Evolutionary conservation across 345 rosid species (phyloP).

Genomic region (Anastatica hierochuntica): DNA sequence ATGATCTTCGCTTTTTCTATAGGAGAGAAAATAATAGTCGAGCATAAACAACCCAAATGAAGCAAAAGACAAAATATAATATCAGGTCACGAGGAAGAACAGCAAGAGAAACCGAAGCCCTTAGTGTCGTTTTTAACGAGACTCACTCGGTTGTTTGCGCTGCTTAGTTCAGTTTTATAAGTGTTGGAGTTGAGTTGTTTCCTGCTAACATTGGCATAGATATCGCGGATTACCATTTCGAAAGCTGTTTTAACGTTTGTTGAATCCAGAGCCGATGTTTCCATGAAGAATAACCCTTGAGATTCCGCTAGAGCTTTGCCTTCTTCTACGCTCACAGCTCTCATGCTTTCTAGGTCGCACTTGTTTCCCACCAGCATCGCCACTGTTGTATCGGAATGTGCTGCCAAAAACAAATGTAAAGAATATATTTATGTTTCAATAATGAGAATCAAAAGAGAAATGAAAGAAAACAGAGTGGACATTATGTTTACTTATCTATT

Average conservation of each 20-base stretch:
- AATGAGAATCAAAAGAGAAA: background rate
- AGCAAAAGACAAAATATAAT: background rate
- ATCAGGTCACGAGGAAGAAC: slow-evolving; percentile 31
- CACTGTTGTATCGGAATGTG: slow-evolving; percentile 61
- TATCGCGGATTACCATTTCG: slow-evolving; percentile 62
- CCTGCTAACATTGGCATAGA: slow-evolving; percentile 61
- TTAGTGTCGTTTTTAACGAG: slow-evolving; percentile 38
- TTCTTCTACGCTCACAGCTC: slow-evolving; percentile 67
- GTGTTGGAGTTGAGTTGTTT: slow-evolving; percentile 62
- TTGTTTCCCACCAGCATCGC: slow-evolving; percentile 92
- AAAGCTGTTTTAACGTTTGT: slow-evolving; percentile 74
- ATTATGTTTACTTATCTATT: background rate
- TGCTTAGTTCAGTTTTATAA: slow-evolving; percentile 58
- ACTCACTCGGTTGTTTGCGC: slow-evolving; percentile 50
- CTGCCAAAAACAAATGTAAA: slow-evolving; percentile 25
- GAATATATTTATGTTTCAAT: background rate
- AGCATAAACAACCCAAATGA: background rate
- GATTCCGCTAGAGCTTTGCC: slow-evolving; percentile 70
- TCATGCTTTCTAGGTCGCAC: slow-evolving; percentile 56
- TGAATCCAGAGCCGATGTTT: slow-evolving; percentile 80
- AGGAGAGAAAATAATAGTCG: background rate
- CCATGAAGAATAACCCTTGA: slow-evolving; percentile 76
- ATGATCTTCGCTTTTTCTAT: background rate
- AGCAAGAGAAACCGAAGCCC: slow-evolving; percentile 62
- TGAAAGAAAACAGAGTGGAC: background rate